These are phyloP conservation scores for Heliosperma pusillum DNA, from an alignment of 148 eudicot genomes.

Conservation along the genomic window DNA sequence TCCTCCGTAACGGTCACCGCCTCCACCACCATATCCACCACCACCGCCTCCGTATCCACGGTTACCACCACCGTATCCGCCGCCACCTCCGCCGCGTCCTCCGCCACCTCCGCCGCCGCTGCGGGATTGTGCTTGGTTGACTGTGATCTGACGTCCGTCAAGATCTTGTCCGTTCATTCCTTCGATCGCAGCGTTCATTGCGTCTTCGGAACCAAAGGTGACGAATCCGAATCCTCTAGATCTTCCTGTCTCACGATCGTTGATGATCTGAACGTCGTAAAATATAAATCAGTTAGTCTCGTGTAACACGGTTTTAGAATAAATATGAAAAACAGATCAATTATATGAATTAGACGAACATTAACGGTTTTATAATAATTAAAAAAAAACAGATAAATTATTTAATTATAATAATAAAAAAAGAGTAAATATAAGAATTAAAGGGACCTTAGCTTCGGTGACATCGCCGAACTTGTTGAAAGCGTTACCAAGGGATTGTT, in stretches of 20 bases:
- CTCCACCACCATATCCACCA: not conserved
- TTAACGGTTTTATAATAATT: no score
- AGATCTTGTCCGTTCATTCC: constrained; percentile 67
- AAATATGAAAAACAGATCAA: no score
- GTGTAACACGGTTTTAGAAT: no score
- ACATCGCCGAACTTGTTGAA: constrained; percentile 64
- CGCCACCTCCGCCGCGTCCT: not conserved
- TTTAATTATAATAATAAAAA: no score
- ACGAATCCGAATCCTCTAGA: constrained; percentile 83
- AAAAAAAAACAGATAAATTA: no score
- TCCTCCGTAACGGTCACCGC: not conserved
- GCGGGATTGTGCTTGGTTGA: constrained; percentile 78
- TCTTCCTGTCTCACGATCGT: constrained; percentile 73
- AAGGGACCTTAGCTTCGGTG: constrained; percentile 86
- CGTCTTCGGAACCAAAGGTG: constrained; percentile 49
- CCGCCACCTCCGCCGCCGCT: not conserved
- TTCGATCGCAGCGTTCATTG: constrained; percentile 65
- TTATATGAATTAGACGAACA: no score
- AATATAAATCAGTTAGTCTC: not conserved
- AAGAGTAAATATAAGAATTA: no score
- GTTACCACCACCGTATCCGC: not conserved
- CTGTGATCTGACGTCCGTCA: constrained; percentile 72
- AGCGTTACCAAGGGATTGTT: constrained; percentile 44
- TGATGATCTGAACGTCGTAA: constrained; percentile 42
- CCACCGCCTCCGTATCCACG: not conserved